Conservation (phyloP, 345 rosid species). For the Heritiera littoralis region DNA sequence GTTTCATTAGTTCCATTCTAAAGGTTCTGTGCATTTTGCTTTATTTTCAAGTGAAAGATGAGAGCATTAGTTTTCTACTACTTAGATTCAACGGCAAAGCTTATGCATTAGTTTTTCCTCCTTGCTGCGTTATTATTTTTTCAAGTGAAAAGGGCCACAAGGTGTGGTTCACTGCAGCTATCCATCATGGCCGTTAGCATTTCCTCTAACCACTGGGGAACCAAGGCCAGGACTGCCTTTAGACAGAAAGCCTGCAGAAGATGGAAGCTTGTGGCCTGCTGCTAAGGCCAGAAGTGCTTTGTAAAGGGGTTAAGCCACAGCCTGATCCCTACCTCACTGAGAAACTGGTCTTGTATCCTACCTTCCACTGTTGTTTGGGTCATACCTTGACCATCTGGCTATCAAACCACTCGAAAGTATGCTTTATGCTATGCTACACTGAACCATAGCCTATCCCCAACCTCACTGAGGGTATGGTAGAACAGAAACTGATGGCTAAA, state of each 20-base stretch:
- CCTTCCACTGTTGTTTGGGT: neutral
- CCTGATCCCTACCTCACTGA: neutral
- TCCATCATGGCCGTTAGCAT: neutral
- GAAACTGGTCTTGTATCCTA: neutral
- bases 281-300: neutral
- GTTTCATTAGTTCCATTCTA: neutral
- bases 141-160: neutral
- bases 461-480: neutral
- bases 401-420: neutral
- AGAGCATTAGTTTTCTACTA: neutral
- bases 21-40: neutral
- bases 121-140: neutral
- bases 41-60: neutral
- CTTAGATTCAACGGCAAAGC: neutral
- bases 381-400: slow-evolving; percentile 9
- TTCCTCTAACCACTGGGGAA: neutral
- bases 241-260: neutral
- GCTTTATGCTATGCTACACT: neutral
- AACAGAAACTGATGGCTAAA: neutral
- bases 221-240: neutral
- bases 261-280: neutral
- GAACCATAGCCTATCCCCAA: neutral
- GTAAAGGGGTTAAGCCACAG: slow-evolving; percentile 5
- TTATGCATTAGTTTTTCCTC: neutral
- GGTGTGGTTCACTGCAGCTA: neutral